Base-by-base conservation (phyloP, 306 rosid genomes). In the Lathyrus sativus region DNA sequence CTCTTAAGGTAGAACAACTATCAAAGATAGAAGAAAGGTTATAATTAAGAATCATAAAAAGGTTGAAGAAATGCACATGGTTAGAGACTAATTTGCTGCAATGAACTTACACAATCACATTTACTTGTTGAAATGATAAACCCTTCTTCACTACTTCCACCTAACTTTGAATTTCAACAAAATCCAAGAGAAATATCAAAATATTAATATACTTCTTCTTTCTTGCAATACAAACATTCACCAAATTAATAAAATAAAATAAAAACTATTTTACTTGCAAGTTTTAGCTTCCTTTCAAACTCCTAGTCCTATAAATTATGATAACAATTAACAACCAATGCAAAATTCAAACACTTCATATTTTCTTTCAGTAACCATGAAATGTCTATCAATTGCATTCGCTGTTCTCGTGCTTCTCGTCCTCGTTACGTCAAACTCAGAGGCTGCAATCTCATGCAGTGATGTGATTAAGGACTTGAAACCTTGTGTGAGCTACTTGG, bases 401-500 rank as follows among this genome's bases (percentile, higher is more conserved):
- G 50, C 11, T 17, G 45, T 59, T 28, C 0, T 74, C 17, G 22
- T 64, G 63, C 5, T 75, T 41, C 73, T 84, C 3, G 62, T 87
- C 4, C 41, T 81, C 14, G 39, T 81, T 38, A 76, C 72, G 2
- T 44, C 81, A 46, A 71, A 93, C 35, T 88, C 95, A 24, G 91
- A 88, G 75, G 92, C 88, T 2, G 51, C 74, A 43, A 24, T 91
- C 41, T 11, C 89, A 42, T 88, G 97, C 75, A 83, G 71, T 60
- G 87, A 73, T 41, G 92, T 88, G 78, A 14, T 63, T 2, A 84
- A 76, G 56, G 79, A 88, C 56, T 78, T 91, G 69, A 79, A 62
- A 26, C 95, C 92, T 0, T 91, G 97, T 63, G 33, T 86, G 70
- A 91, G 67, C 46, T 91, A 91, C 80, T 82, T 91, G 73, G 74